phyloP scores from a whole-genome alignment of 768 basidiomycete genomes.

The Lentinula detonsa region DNA sequence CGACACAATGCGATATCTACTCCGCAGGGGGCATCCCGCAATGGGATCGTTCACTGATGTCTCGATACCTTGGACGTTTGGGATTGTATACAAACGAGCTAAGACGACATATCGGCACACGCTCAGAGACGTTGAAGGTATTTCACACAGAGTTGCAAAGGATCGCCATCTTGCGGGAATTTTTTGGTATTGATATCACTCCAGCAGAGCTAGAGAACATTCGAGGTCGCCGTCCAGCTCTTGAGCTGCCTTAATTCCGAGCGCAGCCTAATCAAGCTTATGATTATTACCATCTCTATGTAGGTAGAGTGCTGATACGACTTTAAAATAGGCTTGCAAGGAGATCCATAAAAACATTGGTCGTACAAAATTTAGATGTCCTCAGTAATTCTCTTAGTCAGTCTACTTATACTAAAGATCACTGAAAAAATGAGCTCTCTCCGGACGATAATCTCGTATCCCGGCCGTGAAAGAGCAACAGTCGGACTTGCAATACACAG shows the following conservation, averaged over 20 bases:
- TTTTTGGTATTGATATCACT: slow-evolving; percentile 20
- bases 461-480: too few species aligned
- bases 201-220: slow-evolving; percentile 18
- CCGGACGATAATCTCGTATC: too few species aligned
- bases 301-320: too few species aligned
- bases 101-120: slow-evolving; percentile 16
- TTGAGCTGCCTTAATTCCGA: neutral
- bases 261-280: neutral
- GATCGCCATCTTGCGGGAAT: slow-evolving; percentile 19
- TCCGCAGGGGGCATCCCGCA: neutral
- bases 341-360: too few species aligned
- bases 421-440: too few species aligned
- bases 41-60: neutral
- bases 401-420: too few species aligned
- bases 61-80: slow-evolving; percentile 11
- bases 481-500: too few species aligned
- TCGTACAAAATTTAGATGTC: too few species aligned
- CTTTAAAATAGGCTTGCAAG: too few species aligned
- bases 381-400: too few species aligned
- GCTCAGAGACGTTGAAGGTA: slow-evolving; percentile 15
- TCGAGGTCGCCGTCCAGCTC: slow-evolving; percentile 11
- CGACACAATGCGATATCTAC: neutral
- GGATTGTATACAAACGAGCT: slow-evolving; percentile 20
- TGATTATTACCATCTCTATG: too few species aligned
- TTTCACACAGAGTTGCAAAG: slow-evolving; percentile 24